Percentiles rank a stretch among this genome's conserved stretches.
Evolutionary conservation across 371 early-diverging fungal genomes (phyloP).

Genomic region (Mortierella sp.): DNA sequence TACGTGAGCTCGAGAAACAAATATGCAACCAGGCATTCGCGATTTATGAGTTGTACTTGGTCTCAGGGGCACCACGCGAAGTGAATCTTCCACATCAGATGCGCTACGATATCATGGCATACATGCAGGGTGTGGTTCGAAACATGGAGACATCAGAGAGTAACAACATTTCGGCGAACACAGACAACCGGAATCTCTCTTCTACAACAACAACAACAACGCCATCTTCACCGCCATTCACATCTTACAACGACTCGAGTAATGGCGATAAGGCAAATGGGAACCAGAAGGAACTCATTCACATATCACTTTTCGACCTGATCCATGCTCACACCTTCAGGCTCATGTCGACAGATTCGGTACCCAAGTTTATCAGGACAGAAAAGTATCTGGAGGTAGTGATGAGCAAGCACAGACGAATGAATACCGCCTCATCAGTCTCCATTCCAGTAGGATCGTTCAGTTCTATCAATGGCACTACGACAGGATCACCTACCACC

Average conservation of each 20-base stretch:
- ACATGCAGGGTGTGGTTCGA: constrained; percentile 48
- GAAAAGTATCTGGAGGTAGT: constrained; percentile 62
- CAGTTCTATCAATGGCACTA: not conserved
- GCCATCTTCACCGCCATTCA: constrained; percentile 6
- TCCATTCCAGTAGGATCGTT: not conserved
- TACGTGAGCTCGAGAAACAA: constrained; percentile 47
- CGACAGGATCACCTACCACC: not conserved
- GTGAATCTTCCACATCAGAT: constrained; percentile 49
- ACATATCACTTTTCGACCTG: constrained; percentile 67
- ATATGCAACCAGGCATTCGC: constrained; percentile 43
- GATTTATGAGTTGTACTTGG: constrained; percentile 37
- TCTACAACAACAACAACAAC: constrained; percentile 2
- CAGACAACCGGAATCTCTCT: constrained; percentile 1
- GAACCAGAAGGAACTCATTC: constrained; percentile 50
- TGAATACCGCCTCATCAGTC: not conserved
- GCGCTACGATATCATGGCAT: constrained; percentile 41
- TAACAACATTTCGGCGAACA: not conserved
- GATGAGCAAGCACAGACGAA: constrained; percentile 46
- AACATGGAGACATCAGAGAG: constrained; percentile 28
- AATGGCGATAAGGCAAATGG: not conserved
- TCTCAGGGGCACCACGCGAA: constrained; percentile 28
- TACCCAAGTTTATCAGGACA: constrained; percentile 82
- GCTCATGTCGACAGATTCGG: constrained; percentile 81
- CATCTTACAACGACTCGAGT: not conserved
- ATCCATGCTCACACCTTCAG: constrained; percentile 79